These are phyloP conservation scores for Blumeriella jaapii DNA, from an alignment of 2,329 filamentous ascomycete genomes.

Conservation along the genomic window DNA sequence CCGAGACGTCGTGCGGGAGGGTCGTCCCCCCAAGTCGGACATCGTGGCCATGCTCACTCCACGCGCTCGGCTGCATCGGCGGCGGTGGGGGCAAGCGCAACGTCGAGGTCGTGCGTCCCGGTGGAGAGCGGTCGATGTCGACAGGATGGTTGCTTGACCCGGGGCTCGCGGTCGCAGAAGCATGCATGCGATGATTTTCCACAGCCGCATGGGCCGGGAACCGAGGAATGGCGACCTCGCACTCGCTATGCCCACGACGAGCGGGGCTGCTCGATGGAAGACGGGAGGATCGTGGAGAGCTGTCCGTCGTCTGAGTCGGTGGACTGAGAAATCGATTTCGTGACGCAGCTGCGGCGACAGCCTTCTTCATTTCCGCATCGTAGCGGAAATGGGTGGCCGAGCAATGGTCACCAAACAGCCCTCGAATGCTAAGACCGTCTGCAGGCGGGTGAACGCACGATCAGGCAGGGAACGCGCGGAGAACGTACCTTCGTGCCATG, in stretches of 20 bases:
- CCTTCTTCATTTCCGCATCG: conserved; percentile 46
- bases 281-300: neutral
- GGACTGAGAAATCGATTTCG: conserved; percentile 2
- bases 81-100: too few relatives aligned
- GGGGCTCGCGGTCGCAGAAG: too few relatives aligned
- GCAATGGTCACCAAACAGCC: conserved; percentile 62
- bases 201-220: too few relatives aligned
- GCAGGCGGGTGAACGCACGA: neutral
- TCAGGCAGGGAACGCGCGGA: conserved; percentile 4
- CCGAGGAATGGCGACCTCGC: too few relatives aligned
- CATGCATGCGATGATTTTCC: too few relatives aligned
- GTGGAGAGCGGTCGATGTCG: too few relatives aligned
- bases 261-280: neutral
- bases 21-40: too few relatives aligned
- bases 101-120: too few relatives aligned
- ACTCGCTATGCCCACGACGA: neutral
- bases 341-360: neutral
- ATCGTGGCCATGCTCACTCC: too few relatives aligned
- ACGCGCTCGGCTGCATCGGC: too few relatives aligned
- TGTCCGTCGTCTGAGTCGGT: conserved; percentile 12
- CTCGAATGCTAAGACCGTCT: conserved; percentile 46
- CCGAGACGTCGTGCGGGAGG: too few relatives aligned
- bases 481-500: conserved; percentile 45
- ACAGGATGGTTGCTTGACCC: too few relatives aligned
- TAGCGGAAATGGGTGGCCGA: conserved; percentile 48